phyloP scores from a whole-genome alignment of 495 filamentous ascomycete species.

The Jackrogersella minutella region DNA sequence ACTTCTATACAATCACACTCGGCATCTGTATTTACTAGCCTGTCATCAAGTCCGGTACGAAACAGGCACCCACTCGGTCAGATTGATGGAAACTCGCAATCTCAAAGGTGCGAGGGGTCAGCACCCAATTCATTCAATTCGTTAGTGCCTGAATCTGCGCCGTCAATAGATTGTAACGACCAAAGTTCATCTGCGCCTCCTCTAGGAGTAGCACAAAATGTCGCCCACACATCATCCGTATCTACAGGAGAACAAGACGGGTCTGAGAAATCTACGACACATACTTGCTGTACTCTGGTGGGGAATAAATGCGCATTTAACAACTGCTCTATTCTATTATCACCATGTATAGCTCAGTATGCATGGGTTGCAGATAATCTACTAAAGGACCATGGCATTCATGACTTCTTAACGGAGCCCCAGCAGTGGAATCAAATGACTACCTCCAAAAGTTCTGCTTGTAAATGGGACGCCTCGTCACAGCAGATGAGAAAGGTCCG shows the following conservation, averaged over 20 bases:
- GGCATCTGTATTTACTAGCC: not conserved
- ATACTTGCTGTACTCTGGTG: constrained; percentile 24
- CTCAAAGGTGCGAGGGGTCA: not conserved
- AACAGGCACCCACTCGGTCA: constrained; percentile 36
- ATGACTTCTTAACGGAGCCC: constrained; percentile 44
- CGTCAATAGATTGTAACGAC: not conserved
- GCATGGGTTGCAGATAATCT: constrained; percentile 55
- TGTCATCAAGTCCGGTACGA: not conserved
- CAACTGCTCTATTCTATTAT: constrained; percentile 53
- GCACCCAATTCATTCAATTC: not conserved
- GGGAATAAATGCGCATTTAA: constrained; percentile 44
- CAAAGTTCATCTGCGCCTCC: not conserved
- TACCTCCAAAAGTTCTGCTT: constrained; percentile 9
- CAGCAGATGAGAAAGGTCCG: constrained; percentile 40
- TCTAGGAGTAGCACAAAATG: not conserved
- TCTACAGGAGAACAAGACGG: not conserved
- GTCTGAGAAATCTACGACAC: not conserved
- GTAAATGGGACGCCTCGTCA: constrained; percentile 41
- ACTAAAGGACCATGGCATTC: constrained; percentile 51
- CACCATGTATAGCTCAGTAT: constrained; percentile 54
- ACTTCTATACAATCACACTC: not conserved
- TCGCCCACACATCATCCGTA: not conserved
- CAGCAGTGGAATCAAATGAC: constrained; percentile 41
- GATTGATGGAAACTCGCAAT: constrained; percentile 28
- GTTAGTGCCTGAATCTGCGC: not conserved